These are phyloP conservation scores for Pyrenochaeta sp. DNA, from an alignment of 2,329 filamentous ascomycete genomes.

Conservation along the genomic window DNA sequence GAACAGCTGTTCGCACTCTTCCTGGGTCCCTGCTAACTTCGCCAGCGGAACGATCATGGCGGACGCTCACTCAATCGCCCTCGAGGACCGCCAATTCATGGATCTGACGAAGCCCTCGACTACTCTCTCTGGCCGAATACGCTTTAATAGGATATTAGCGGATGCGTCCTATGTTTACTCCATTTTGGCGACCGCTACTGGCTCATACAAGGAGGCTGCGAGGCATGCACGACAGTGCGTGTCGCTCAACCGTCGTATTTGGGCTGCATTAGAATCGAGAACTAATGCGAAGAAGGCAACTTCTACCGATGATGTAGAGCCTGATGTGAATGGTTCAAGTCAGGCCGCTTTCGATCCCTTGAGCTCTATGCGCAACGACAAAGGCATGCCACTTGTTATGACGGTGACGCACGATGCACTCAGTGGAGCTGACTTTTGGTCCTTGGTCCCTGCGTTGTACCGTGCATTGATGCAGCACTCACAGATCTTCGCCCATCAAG, in stretches of 20 bases:
- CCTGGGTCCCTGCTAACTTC: conserved; percentile 19
- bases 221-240: conserved; percentile 60
- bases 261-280: conserved; percentile 60
- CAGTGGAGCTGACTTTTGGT: conserved; percentile 78
- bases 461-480: conserved; percentile 77
- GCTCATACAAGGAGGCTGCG: conserved; percentile 56
- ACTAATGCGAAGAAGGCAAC: conserved; percentile 26
- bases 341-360: conserved; percentile 35
- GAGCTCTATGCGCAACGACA: conserved; percentile 40
- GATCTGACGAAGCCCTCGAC: conserved; percentile 41
- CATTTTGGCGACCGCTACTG: conserved; percentile 67
- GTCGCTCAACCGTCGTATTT: conserved; percentile 59
- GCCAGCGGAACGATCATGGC: conserved; percentile 39
- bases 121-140: conserved; percentile 44
- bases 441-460: conserved; percentile 76
- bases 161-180: conserved; percentile 72
- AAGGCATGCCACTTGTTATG: conserved; percentile 45
- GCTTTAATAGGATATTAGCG: conserved; percentile 62
- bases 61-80: conserved; percentile 40
- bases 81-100: conserved; percentile 38
- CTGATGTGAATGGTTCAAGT: conserved; percentile 25
- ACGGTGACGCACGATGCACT: conserved; percentile 56
- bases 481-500: conserved; percentile 80
- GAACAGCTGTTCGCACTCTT: neutral
- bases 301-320: conserved; percentile 18